These are phyloP conservation scores for Lobosporangium transversale DNA, from an alignment of 192 early-diverging fungal genomes.

Conservation along the genomic window DNA sequence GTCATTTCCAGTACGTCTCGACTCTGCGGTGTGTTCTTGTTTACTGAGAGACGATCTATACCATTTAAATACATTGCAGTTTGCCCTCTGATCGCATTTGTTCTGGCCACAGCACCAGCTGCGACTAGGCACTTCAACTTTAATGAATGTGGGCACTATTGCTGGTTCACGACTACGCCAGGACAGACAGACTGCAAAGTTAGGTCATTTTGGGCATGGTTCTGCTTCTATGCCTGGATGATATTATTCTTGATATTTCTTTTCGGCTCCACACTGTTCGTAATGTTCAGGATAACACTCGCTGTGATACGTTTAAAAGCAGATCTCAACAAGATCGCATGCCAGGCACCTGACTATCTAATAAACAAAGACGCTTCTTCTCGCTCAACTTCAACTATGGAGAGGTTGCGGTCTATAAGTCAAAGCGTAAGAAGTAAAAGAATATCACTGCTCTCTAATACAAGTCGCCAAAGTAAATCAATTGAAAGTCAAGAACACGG, in stretches of 20 bases:
- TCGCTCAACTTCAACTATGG: slow-evolving; percentile 2
- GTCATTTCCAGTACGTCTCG: slow-evolving; percentile 44
- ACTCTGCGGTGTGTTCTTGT: slow-evolving; percentile 45
- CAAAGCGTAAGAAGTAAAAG: not conserved
- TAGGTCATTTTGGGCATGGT: slow-evolving; percentile 31
- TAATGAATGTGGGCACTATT: slow-evolving; percentile 37
- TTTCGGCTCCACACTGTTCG: slow-evolving; percentile 40
- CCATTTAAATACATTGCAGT: slow-evolving; percentile 27
- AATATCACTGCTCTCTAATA: slow-evolving; percentile 16
- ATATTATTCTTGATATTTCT: slow-evolving; percentile 25
- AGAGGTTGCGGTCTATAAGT: slow-evolving; percentile 18
- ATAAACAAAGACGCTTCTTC: not conserved
- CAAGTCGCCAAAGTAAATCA: slow-evolving; percentile 3
- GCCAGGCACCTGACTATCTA: slow-evolving; percentile 1
- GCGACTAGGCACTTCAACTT: slow-evolving; percentile 24
- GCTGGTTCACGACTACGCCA: slow-evolving; percentile 29
- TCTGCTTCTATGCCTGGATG: slow-evolving; percentile 46
- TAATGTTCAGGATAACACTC: slow-evolving; percentile 21
- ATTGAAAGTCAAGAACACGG: not conserved
- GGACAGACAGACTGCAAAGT: slow-evolving; percentile 17
- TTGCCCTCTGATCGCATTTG: slow-evolving; percentile 28
- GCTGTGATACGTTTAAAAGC: slow-evolving; percentile 11
- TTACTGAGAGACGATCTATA: slow-evolving; percentile 20
- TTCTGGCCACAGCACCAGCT: slow-evolving; percentile 24
- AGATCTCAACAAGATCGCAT: slow-evolving; percentile 28